phyloP scores from a whole-genome alignment of 768 basidiomycete species.

The Lentinula sp. region DNA sequence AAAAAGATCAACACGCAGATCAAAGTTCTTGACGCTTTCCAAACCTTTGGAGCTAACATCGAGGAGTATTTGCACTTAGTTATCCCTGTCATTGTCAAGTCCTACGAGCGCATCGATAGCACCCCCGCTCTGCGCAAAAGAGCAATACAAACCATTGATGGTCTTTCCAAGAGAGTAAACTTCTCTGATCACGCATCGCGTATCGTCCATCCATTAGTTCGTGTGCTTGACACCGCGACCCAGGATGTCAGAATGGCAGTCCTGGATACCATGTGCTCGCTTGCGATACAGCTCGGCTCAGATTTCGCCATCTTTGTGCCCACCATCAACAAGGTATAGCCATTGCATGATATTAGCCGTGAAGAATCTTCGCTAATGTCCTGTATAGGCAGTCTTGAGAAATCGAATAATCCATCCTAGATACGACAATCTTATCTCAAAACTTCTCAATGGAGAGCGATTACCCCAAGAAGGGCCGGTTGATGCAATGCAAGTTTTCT shows the following conservation, averaged over 20 bases:
- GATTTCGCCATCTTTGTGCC: slow-evolving; percentile 98
- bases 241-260: slow-evolving; percentile 82
- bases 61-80: slow-evolving; percentile 98
- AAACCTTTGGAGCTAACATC: slow-evolving; percentile 92
- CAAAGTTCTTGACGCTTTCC: slow-evolving; percentile 90
- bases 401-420: slow-evolving; percentile 73
- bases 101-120: slow-evolving; percentile 80
- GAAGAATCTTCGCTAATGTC: slow-evolving; percentile 3
- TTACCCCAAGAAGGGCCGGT: slow-evolving; percentile 80
- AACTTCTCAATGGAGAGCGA: slow-evolving; percentile 87
- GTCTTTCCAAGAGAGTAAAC: slow-evolving; percentile 86
- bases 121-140: slow-evolving; percentile 73
- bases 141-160: slow-evolving; percentile 88
- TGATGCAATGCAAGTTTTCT: slow-evolving; percentile 51
- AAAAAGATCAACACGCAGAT: slow-evolving; percentile 74
- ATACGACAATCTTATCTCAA: slow-evolving; percentile 85
- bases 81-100: slow-evolving; percentile 88
- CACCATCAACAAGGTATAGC: slow-evolving; percentile 83
- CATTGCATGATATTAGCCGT: not conserved
- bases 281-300: slow-evolving; percentile 89
- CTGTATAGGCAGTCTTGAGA: slow-evolving; percentile 59
- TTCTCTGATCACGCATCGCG: slow-evolving; percentile 97
- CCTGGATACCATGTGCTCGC: slow-evolving; percentile 89
- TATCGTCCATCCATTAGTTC: slow-evolving; percentile 91
- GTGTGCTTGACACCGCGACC: slow-evolving; percentile 68